These are phyloP conservation scores for Neopestalotiopsis rosae DNA, from an alignment of 2,329 filamentous ascomycete genomes.

Conservation along the genomic window DNA sequence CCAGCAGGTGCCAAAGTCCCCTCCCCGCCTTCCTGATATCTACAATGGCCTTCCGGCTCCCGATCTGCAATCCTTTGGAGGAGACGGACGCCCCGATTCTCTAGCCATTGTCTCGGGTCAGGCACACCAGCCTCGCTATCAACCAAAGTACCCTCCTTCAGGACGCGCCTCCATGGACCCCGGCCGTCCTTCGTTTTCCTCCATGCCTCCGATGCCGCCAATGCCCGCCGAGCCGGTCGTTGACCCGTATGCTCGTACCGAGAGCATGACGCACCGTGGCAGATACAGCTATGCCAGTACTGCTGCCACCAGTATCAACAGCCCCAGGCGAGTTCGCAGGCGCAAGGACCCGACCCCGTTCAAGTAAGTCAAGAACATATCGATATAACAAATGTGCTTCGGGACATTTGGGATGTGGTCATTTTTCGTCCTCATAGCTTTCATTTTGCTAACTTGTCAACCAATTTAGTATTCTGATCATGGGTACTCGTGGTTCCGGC, in stretches of 20 bases:
- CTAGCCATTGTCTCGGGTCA: constrained; percentile 38
- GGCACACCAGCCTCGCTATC: constrained; percentile 37
- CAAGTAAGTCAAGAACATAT: constrained; percentile 73
- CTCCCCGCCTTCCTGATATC: constrained; percentile 61
- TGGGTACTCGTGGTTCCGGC: constrained; percentile 85
- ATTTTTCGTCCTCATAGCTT: not conserved
- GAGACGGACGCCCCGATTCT: constrained; percentile 38
- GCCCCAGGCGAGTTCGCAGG: constrained; percentile 86
- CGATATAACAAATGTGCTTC: too few species aligned
- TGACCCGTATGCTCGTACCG: constrained; percentile 81
- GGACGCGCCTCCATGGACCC: constrained; percentile 61
- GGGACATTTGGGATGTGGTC: too few species aligned
- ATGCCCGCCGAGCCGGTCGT: constrained; percentile 65
- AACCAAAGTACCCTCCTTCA: constrained; percentile 38
- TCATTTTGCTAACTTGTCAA: constrained; percentile 24
- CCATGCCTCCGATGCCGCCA: constrained; percentile 65
- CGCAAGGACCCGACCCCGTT: constrained; percentile 97
- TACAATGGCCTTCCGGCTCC: constrained; percentile 43
- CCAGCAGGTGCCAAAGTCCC: constrained; percentile 59
- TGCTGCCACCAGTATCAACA: constrained; percentile 89
- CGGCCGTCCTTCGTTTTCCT: constrained; percentile 45
- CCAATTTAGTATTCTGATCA: constrained; percentile 76
- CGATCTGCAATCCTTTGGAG: constrained; percentile 41
- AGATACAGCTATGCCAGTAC: constrained; percentile 97
- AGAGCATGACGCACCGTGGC: constrained; percentile 96